phyloP scores from a whole-genome alignment of 768 basidiomycete genomes.

The Daedaleopsis nitida region DNA sequence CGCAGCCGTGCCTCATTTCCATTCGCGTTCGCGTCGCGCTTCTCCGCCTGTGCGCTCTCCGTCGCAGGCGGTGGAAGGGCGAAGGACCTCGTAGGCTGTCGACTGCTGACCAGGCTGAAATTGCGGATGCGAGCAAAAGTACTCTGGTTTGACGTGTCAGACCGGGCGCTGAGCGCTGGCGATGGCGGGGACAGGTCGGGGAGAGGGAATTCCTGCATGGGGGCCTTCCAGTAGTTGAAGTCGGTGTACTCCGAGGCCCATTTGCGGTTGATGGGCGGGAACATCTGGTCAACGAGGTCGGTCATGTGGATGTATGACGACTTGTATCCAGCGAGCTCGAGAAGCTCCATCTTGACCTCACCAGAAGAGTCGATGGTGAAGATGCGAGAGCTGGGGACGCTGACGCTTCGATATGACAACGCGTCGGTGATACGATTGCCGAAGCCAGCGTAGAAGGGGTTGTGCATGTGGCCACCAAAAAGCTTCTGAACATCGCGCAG shows the following conservation, averaged over 20 bases:
- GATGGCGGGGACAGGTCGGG: slow-evolving; percentile 87
- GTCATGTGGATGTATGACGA: slow-evolving; percentile 99
- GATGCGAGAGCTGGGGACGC: slow-evolving; percentile 90
- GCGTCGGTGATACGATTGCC: slow-evolving; percentile 99
- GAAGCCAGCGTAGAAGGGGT: slow-evolving; percentile 95
- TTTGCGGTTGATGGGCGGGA: slow-evolving; percentile 92
- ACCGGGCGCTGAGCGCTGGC: slow-evolving; percentile 91
- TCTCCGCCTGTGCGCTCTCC: slow-evolving; percentile 11
- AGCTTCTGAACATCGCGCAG: slow-evolving; percentile 90
- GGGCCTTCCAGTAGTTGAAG: slow-evolving; percentile 93
- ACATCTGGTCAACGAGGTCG: slow-evolving; percentile 99
- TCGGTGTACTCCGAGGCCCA: slow-evolving; percentile 92
- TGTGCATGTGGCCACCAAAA: slow-evolving; percentile 71
- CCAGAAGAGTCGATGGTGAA: slow-evolving; percentile 96
- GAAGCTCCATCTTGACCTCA: slow-evolving; percentile 94
- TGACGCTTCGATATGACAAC: slow-evolving; percentile 94
- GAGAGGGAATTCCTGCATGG: slow-evolving; percentile 74
- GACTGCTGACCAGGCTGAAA: slow-evolving; percentile 68
- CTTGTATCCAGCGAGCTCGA: slow-evolving; percentile 97
- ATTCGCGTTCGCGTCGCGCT: slow-evolving; percentile 15
- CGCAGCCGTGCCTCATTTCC: slow-evolving; percentile 46
- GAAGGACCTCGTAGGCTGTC: slow-evolving; percentile 35
- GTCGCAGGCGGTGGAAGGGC: slow-evolving; percentile 37
- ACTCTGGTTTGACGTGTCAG: slow-evolving; percentile 78
- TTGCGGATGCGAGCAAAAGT: slow-evolving; percentile 75